These are phyloP conservation scores for Cicer cuneatum DNA, from an alignment of 306 rosid genomes.

Conservation along the genomic window DNA sequence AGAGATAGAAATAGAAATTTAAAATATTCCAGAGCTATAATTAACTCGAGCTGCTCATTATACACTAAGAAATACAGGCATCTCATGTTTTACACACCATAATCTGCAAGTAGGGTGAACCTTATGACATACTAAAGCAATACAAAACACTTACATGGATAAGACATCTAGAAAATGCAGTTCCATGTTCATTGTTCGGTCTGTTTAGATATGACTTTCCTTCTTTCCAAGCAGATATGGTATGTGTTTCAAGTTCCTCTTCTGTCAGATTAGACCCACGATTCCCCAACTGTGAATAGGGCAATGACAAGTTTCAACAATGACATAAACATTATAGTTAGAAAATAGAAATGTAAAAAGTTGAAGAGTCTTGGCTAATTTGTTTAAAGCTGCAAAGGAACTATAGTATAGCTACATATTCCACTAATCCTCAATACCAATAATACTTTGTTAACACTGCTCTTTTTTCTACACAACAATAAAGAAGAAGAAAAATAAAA, in stretches of 20 bases:
- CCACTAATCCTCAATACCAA: constrained; percentile 12
- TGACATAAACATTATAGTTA: constrained; percentile 4
- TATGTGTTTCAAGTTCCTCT: constrained; percentile 97
- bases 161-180: constrained; percentile 61
- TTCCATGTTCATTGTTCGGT: constrained; percentile 69
- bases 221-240: constrained; percentile 97
- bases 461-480: constrained; percentile 6
- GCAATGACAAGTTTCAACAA: constrained; percentile 42
- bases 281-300: constrained; percentile 79
- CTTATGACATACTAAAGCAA: constrained; percentile 29
- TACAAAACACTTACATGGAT: constrained; percentile 66
- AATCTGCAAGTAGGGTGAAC: background rate
- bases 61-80: background rate
- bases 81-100: constrained; percentile 16
- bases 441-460: background rate
- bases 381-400: constrained; percentile 1
- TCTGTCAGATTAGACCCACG: constrained; percentile 93
- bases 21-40: constrained; percentile 4
- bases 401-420: background rate
- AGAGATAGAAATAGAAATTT: constrained; percentile 21
- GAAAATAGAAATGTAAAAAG: constrained; percentile 8
- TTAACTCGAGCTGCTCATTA: constrained; percentile 25
- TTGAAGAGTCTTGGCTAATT: constrained; percentile 19
- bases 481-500: background rate
- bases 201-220: constrained; percentile 78